Conservation (phyloP, 2,329 filamentous ascomycete species). For the Talaromyces piceae region DNA sequence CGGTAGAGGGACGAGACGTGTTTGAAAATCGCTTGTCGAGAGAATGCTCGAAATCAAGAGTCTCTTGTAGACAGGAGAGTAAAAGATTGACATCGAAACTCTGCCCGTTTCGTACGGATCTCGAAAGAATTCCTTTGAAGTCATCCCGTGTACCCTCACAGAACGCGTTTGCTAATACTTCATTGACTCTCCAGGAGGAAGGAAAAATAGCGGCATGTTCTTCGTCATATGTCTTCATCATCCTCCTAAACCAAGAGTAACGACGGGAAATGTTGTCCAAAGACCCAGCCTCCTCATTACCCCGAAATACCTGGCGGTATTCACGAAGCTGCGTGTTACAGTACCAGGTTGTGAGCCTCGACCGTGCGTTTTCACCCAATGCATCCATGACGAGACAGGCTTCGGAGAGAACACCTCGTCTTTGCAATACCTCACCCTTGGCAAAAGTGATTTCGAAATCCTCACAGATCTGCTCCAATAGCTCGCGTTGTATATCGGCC, state of each 20-base stretch:
- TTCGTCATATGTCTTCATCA: constrained; percentile 90
- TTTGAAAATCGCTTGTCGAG: constrained; percentile 76
- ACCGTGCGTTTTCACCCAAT: constrained; percentile 76
- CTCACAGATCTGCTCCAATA: constrained; percentile 96
- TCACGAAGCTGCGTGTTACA: constrained; percentile 94
- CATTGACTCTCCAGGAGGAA: constrained; percentile 77
- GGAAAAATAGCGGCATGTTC: constrained; percentile 89
- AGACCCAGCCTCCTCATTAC: constrained; percentile 92
- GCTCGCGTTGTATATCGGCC: constrained; percentile 81
- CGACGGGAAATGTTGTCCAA: constrained; percentile 92
- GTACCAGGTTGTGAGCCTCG: constrained; percentile 87
- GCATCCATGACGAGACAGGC: constrained; percentile 93
- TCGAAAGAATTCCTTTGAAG: constrained; percentile 85
- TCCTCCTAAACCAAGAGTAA: constrained; percentile 94
- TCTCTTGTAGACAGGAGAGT: constrained; percentile 85
- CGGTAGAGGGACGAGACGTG: constrained; percentile 67
- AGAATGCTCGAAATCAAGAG: constrained; percentile 90
- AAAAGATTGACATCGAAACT: constrained; percentile 84
- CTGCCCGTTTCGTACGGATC: constrained; percentile 73
- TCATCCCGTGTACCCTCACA: constrained; percentile 94
- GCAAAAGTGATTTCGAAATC: constrained; percentile 96
- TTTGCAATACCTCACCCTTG: constrained; percentile 69
- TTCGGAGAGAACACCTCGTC: constrained; percentile 67
- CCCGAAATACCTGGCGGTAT: constrained; percentile 90
- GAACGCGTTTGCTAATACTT: constrained; percentile 82